phyloP scores from a whole-genome alignment of 345 rosid genomes.

The Pistacia integerrima region DNA sequence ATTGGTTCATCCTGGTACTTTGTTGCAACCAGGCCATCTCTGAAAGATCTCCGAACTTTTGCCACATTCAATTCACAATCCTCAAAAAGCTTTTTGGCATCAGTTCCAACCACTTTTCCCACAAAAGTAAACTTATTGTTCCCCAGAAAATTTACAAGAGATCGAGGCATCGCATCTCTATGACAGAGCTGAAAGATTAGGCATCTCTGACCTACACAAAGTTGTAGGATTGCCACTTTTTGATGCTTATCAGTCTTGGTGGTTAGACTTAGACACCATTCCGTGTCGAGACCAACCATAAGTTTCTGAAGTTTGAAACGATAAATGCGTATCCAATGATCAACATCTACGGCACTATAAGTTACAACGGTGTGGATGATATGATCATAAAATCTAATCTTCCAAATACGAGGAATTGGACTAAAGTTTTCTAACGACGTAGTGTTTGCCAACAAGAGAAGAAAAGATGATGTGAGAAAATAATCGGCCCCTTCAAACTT shows the following conservation, averaged over 20 bases:
- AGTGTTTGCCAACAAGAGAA: no score
- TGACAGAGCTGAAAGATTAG: slow-evolving; percentile 2
- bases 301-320: not conserved
- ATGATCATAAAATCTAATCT: not conserved
- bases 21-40: not conserved
- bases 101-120: slow-evolving; percentile 1
- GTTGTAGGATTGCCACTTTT: slow-evolving; percentile 8
- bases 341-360: not conserved
- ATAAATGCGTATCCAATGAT: not conserved
- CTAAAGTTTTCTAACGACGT: no score
- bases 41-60: not conserved
- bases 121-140: not conserved
- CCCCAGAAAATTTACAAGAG: slow-evolving; percentile 3
- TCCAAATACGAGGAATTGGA: not conserved
- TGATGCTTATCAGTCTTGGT: not conserved
- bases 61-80: not conserved
- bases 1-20: not conserved
- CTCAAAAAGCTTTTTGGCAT: not conserved
- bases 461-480: no score
- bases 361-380: not conserved
- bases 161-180: not conserved
- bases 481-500: no score
- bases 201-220: not conserved
- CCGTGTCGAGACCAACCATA: slow-evolving; percentile 6
- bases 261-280: not conserved